Evolutionary conservation across 2,329 filamentous ascomycete species (phyloP), one percentile per base, ranked within the genome.

Genomic region (Hypoxylon sp.): DNA sequence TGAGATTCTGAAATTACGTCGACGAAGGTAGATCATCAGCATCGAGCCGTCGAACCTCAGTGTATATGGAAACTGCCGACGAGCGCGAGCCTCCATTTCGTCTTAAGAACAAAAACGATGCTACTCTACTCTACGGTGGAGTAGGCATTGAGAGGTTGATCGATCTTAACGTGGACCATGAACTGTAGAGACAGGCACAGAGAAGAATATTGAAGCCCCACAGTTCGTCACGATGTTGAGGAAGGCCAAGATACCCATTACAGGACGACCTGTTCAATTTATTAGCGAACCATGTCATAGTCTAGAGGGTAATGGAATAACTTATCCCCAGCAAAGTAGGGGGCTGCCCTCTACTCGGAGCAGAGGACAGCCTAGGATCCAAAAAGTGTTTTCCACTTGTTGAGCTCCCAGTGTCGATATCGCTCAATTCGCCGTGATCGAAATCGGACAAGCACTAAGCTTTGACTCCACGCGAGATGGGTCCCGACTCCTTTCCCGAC

Each of bases 381-480:
- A 61, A 71, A 72, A 74, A 76, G 70, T 71, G 12, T 71, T 74
- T 28, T n/a, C 11, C 12, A 49, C 73, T 30, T 12, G 24, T 36
- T 20, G 60, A 60, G 64, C 55, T 64, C 54, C 53, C 56, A 28
- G 45, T 45, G 14, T 61, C 12, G 42, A 63, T 40, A 24, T 55
- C 50, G 57, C 58, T 57, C 11, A 26, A 49, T 64, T 61, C 48
- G 74, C 74, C 75, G 72, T 74, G 61, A 69, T 70, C 61, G 76
- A 75, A 74, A 71, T 82, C 85, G 82, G 92, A 95, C 92, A 94
- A 95, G 93, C 86, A 85, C 92, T 83, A 93, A 89, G 84, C 93
- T 93, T 93, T 96, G 93, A 96, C 90, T 83, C 91, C 91, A 93
- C 91, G 87, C 90, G 78, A 88, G 91, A 93, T 93, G 93, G 91